Conservation (phyloP, 495 filamentous ascomycete genomes). For the Talaromyces ruber region DNA sequence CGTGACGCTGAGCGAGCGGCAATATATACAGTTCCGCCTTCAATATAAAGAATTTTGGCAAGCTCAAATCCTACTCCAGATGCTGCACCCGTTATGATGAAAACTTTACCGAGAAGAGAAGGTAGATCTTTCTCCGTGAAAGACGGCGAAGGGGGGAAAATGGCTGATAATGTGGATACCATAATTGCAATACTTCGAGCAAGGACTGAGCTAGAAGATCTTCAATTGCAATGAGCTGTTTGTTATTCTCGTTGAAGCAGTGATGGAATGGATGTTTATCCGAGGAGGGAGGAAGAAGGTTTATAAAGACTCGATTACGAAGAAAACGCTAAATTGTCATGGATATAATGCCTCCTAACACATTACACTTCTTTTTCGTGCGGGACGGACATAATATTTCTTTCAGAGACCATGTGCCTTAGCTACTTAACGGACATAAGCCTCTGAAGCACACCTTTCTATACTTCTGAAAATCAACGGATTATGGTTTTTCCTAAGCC, state of each 20-base stretch:
- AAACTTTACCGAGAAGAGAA: conserved; percentile 13
- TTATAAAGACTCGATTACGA: neutral
- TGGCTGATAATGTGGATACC: neutral
- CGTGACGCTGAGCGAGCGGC: conserved; percentile 28
- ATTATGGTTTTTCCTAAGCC: neutral
- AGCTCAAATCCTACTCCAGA: conserved; percentile 35
- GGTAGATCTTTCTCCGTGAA: conserved; percentile 1
- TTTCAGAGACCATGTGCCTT: neutral
- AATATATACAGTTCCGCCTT: conserved; percentile 33
- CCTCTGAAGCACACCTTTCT: neutral
- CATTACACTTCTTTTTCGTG: neutral
- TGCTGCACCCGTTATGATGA: conserved; percentile 31
- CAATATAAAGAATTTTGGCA: conserved; percentile 29
- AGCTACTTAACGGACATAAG: neutral
- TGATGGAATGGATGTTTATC: neutral
- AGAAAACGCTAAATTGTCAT: neutral
- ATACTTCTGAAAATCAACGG: neutral
- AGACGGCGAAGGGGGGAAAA: neutral
- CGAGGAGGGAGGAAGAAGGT: neutral
- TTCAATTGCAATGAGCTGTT: neutral
- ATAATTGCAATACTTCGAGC: neutral
- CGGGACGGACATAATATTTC: neutral
- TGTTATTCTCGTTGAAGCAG: neutral
- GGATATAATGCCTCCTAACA: neutral
- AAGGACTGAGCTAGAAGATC: neutral